phyloP scores from a whole-genome alignment of 1,139 yeast species.

The Candida mesenterica region DNA sequence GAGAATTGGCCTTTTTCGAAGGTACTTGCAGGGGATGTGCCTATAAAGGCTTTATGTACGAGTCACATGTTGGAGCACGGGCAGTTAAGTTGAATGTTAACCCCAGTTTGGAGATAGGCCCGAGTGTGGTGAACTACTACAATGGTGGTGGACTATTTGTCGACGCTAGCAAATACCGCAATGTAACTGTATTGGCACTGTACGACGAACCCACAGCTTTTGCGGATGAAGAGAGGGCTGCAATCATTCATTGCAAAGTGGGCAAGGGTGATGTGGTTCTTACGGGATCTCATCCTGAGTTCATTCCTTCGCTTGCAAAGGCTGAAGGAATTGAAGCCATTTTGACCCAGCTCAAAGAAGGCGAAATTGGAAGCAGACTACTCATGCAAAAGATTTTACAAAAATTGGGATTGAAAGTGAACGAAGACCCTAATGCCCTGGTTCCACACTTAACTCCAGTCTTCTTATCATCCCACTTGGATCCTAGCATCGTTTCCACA shows the following conservation, averaged over 20 bases:
- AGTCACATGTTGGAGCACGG: constrained; percentile 70
- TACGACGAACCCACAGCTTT: constrained; percentile 50
- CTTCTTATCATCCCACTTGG: constrained; percentile 37
- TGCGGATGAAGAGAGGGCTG: constrained; percentile 54
- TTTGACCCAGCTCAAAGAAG: constrained; percentile 24
- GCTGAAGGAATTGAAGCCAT: constrained; percentile 8
- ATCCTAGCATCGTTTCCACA: constrained; percentile 11
- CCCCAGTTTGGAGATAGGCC: constrained; percentile 24
- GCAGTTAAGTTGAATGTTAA: constrained; percentile 51
- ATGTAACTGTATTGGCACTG: constrained; percentile 70
- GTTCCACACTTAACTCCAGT: constrained; percentile 71
- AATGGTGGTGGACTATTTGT: constrained; percentile 91
- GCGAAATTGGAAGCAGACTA: constrained; percentile 47
- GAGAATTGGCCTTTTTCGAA: constrained; percentile 80
- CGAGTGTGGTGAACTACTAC: constrained; percentile 44
- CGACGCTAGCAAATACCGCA: constrained; percentile 59
- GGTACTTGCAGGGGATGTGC: constrained; percentile 85
- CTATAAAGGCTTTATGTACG: constrained; percentile 74
- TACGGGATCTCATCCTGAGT: constrained; percentile 93
- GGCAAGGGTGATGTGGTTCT: constrained; percentile 78
- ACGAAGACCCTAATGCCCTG: constrained; percentile 44
- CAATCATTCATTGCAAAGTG: constrained; percentile 61
- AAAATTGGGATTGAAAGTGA: constrained; percentile 68
- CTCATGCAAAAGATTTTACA: constrained; percentile 58
- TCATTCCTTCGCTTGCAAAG: constrained; percentile 53